These are phyloP conservation scores for Tylopilus felleus DNA, from an alignment of 768 basidiomycete species.

Conservation along the genomic window DNA sequence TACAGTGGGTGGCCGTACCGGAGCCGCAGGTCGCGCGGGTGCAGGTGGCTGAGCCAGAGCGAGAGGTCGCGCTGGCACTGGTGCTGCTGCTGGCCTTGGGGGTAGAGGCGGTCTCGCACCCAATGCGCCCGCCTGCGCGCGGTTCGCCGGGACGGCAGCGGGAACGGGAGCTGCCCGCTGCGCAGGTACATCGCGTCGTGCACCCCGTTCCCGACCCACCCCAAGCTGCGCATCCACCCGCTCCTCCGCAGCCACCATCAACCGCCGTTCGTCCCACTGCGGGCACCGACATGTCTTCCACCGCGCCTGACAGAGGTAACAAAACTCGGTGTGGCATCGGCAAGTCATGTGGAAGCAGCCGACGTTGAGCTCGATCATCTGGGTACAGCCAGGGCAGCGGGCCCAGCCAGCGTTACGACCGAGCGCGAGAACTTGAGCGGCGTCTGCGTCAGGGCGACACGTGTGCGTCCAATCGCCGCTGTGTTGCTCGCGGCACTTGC, in stretches of 20 bases:
- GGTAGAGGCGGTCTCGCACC: neutral
- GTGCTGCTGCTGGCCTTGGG: neutral
- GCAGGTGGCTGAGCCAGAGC: too few species aligned
- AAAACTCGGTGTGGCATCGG: neutral
- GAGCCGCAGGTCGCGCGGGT: neutral
- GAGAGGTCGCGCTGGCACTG: neutral
- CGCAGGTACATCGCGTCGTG: neutral
- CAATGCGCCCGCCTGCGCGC: neutral
- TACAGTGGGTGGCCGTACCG: too few species aligned
- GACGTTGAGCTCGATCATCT: neutral
- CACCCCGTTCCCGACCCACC: neutral
- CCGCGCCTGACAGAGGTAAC: neutral
- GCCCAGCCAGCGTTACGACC: neutral
- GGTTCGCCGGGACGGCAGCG: neutral
- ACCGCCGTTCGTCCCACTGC: neutral
- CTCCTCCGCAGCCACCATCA: neutral
- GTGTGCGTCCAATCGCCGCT: neutral
- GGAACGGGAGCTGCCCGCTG: neutral
- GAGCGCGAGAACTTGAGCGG: neutral
- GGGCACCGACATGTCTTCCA: neutral
- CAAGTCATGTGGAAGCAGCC: neutral
- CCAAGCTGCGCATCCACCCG: neutral
- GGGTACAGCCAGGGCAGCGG: neutral
- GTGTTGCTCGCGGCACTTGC: neutral
- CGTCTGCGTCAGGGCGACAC: neutral